Evolutionary conservation across 202 grass and related monocot species (phyloP).

Genomic region (Carex sylvatica): DNA sequence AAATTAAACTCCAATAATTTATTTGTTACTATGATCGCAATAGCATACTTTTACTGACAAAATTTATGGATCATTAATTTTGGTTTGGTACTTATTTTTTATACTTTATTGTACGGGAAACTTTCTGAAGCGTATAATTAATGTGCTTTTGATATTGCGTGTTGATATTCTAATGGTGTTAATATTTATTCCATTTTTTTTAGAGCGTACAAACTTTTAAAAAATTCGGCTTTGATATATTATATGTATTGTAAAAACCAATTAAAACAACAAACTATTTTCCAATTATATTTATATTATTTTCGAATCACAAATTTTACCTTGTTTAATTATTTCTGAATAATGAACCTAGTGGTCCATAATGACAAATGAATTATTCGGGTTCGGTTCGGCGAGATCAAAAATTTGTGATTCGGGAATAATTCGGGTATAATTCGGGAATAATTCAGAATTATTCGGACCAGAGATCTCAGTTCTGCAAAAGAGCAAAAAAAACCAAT

Average conservation of each 20-base stretch:
- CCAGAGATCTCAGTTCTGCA: no score
- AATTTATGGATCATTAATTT: background rate
- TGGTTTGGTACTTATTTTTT: background rate
- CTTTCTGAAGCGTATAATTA: background rate
- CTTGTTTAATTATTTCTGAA: background rate
- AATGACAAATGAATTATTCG: no score
- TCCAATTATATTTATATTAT: background rate
- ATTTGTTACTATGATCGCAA: no score
- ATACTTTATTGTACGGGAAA: background rate
- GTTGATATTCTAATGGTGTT: background rate
- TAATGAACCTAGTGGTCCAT: no score
- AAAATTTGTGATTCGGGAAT: no score
- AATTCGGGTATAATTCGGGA: no score
- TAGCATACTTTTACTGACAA: background rate
- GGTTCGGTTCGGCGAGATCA: no score
- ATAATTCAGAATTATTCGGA: no score
- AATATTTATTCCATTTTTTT: background rate
- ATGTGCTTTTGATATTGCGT: background rate
- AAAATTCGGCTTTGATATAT: background rate
- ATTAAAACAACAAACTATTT: background rate
- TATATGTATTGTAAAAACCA: background rate
- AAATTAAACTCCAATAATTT: no score
- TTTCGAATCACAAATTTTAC: background rate
- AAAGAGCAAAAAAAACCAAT: no score
- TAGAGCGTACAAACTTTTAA: background rate